A percentile compares a stretch with the other conserved stretches of the same genome.
Evolutionary conservation across 768 basidiomycete species (phyloP).

Genomic region (Chalciporus chontae): DNA sequence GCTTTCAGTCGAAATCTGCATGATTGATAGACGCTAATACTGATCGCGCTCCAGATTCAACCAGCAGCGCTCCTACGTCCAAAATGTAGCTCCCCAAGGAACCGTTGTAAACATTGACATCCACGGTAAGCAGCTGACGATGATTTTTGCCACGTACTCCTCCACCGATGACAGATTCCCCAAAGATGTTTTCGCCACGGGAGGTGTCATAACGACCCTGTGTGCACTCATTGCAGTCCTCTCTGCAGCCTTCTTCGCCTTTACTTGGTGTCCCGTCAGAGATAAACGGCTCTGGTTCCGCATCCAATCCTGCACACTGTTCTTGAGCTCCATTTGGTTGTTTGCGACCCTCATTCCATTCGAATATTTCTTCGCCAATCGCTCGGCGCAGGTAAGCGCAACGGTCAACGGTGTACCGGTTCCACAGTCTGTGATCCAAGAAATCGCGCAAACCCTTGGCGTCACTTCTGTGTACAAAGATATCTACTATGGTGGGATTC

Average conservation of each 20-base stretch:
- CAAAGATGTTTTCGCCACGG: constrained; percentile 39
- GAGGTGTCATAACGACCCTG: constrained; percentile 34
- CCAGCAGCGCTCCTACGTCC: constrained; percentile 9
- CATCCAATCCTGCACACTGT: constrained; percentile 36
- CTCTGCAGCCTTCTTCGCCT: constrained; percentile 25
- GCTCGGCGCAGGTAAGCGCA: constrained; percentile 43
- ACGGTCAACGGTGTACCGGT: constrained; percentile 36
- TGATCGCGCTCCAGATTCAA: constrained; percentile 8
- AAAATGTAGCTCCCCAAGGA: constrained; percentile 3
- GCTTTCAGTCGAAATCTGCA: not conserved
- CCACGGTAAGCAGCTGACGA: constrained; percentile 9
- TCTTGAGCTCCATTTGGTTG: constrained; percentile 44
- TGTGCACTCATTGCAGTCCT: constrained; percentile 34
- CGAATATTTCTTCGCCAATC: constrained; percentile 43
- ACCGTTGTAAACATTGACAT: constrained; percentile 7
- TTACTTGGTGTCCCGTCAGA: constrained; percentile 16
- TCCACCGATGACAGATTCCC: not conserved
- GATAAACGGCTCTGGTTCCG: constrained; percentile 15
- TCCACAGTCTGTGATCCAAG: constrained; percentile 35
- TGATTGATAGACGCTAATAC: not conserved
- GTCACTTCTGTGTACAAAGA: constrained; percentile 41
- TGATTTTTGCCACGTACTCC: not conserved
- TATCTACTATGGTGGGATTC: constrained; percentile 40
- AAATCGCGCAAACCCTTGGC: constrained; percentile 35
- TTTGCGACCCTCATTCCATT: constrained; percentile 48